Evolutionary conservation across 176 grass and related monocot species (phyloP), one percentile per base, ranked within the genome.

Genomic region (Typha latifolia): DNA sequence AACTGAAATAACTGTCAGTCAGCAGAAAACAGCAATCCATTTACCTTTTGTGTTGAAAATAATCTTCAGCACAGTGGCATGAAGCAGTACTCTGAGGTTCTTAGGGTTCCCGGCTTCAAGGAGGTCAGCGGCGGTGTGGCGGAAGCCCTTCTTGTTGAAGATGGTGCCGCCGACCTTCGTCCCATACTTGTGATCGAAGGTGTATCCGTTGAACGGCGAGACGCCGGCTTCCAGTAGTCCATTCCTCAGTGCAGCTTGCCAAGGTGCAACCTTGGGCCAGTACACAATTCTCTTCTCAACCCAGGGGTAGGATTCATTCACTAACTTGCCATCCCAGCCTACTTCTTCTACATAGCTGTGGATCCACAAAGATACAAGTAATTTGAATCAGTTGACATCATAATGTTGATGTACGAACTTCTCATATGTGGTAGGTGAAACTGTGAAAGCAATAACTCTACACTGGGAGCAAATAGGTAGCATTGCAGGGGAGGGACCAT

Each of bases 161-260:
- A 86, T 95, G 70, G 79, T 95, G 48, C 90, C 90, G 1, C 86
- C 90, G 66, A 95, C 83, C 69, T 95, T 95, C 52, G 90, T 95
- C 14, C 90, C 90, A 66, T 66, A 81, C 69, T 90, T 31, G 76
- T 95, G 90, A 69, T 95, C 74, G 37, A 80, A 95, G 15, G 77
- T 90, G 72, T 89, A 95, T 2, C 90, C 90, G 71, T 95, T 95
- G 90, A 84, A 95, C 27, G 90, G 90, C 12, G 80, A 77, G 51
- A 90, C 80, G 13, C 90, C 86, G 56, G 86, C 82, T 75, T 85
- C 80, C 15, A 95, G 68, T 16, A 95, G 65, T 4, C 86, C 90
- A 72, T 90, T 80, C 51, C 68, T 72, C 21, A 95, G 19, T 34
- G 90, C 90, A 3, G 67, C 80, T 48, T 95, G 85, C 86, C 90